phyloP scores from a whole-genome alignment of 257 asterid genomes.

The Marsdenia floribunda region DNA sequence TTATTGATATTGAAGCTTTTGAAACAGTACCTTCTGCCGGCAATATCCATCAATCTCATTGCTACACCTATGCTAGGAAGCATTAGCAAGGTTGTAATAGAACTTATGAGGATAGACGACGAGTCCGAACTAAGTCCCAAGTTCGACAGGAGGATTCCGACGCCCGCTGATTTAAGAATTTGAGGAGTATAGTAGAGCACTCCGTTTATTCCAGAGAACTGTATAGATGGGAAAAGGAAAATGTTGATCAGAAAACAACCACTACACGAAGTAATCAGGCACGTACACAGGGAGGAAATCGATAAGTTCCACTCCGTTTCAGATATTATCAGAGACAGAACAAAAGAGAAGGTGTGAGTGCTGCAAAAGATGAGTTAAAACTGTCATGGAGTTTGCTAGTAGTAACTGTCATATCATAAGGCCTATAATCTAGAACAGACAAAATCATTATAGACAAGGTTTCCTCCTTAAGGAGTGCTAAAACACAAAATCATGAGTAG shows the following conservation, averaged over 20 bases:
- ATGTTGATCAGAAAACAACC: neutral
- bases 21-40: conserved; percentile 73
- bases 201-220: conserved; percentile 96
- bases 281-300: neutral
- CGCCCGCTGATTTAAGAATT: conserved; percentile 97
- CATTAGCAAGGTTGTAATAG: conserved; percentile 75
- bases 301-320: neutral
- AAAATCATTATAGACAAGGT: no score
- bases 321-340: no score
- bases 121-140: conserved; percentile 77
- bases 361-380: no score
- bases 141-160: conserved; percentile 71
- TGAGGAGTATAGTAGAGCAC: conserved; percentile 97
- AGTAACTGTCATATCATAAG: no score
- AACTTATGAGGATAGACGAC: conserved; percentile 81
- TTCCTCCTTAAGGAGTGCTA: neutral
- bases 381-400: no score
- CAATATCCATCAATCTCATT: conserved; percentile 89
- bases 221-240: conserved; percentile 6
- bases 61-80: conserved; percentile 96
- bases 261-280: neutral
- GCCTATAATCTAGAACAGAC: no score
- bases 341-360: no score
- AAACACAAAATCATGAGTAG: neutral
- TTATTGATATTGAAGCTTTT: neutral